Evolutionary conservation across 1,284 basidiomycete species (phyloP), one percentile per base, ranked within the genome.

Genomic region (Sporisorium iseilematis-ciliati): DNA sequence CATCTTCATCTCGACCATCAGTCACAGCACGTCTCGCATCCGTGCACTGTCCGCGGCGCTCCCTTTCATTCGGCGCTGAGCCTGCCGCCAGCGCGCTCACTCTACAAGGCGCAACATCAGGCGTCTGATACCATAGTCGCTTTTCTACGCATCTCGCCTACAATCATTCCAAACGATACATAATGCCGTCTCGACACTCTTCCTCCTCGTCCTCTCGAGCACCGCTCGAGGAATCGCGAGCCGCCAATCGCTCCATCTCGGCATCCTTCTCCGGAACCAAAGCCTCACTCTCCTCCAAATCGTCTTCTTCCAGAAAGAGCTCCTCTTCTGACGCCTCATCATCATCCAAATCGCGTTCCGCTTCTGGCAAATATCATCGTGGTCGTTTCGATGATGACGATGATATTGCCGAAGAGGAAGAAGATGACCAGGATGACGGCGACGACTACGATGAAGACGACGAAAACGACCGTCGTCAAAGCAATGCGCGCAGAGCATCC

Each of bases 301-400:
- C 65, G 5, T 57, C 61, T 3, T 49, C 63, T 23, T 66, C 66
- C 2, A 61, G 57, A 23, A 69, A 69, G 41, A 46, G 42, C 55
- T 61, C 61, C 3, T 52, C 64, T 10, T 52, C 61, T 6, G 58
- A 12, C 50, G 55, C 65, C 2, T 63, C 66, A 12, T 70, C 66
- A 12, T 70, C 72, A 7, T 59, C 66, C 42, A 70, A 66, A 25
- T 56, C 63, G 23, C 72, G 72, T 16, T 65, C 72, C 14, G 57
- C 72, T n/a, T 75, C 72, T 4, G 63, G 14, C 20, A 75, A 64
- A 29, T 49, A 69, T n/a, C 62, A 69, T n/a, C 62, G 63, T 11
- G 58, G 66, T n/a, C 72, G 72, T 10, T 75, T 75, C 63, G 72
- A 75, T 35, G 66, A 75, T 40, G 72, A 75, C 29, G 72, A 75